These are phyloP conservation scores for Calonectria hawksworthii DNA, from an alignment of 2,329 filamentous ascomycete species.

Conservation along the genomic window DNA sequence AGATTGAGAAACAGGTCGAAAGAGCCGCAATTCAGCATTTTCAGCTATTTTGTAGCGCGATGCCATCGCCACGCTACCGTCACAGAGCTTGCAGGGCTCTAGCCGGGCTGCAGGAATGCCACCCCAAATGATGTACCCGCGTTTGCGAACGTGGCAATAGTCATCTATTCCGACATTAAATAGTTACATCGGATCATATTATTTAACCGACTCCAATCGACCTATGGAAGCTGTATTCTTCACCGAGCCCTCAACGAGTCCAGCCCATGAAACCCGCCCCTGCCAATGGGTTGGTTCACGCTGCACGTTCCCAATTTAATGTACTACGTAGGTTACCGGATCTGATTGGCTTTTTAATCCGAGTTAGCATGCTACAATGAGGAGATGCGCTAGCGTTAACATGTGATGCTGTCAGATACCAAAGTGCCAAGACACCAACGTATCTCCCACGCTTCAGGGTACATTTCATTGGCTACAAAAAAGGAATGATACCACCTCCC, in stretches of 20 bases:
- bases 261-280: background rate
- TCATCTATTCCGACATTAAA: background rate
- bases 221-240: background rate
- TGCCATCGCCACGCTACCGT: background rate
- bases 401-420: background rate
- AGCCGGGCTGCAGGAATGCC: background rate
- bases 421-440: background rate
- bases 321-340: background rate
- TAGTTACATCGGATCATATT: background rate
- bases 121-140: background rate
- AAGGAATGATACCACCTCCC: background rate
- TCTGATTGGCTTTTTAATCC: background rate
- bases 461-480: background rate
- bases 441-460: background rate
- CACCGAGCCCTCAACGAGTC: background rate
- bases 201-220: background rate
- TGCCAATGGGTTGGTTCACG: background rate
- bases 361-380: background rate
- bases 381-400: background rate
- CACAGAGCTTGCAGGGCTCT: background rate
- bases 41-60: background rate
- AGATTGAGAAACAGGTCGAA: background rate
- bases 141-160: background rate
- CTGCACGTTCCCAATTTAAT: background rate
- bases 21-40: too few species aligned